Evolutionary conservation across 106 monocot genomes (phyloP).

Genomic region (Dendrobium nobile): DNA sequence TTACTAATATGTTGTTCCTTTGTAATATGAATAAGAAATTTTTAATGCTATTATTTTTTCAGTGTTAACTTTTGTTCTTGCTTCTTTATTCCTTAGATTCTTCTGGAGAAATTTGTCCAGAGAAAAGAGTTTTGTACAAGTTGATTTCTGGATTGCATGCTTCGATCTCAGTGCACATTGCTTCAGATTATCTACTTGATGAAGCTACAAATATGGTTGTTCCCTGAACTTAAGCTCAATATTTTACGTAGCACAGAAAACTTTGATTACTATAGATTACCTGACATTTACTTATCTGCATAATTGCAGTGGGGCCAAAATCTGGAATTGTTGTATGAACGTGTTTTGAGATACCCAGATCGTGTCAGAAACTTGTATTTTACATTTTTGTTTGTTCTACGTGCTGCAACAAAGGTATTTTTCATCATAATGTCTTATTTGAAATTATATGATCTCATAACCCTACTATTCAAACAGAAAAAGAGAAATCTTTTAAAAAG

Average conservation of each 20-base stretch:
- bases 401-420: conserved; percentile 83
- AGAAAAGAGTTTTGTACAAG: conserved; percentile 55
- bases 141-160: conserved; percentile 74
- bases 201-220: conserved; percentile 53
- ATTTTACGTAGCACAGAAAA: neutral
- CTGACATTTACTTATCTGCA: conserved; percentile 2
- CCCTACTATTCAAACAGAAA: no score
- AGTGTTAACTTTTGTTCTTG: conserved; percentile 3
- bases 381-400: conserved; percentile 92
- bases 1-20: neutral
- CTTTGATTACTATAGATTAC: neutral
- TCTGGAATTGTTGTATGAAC: conserved; percentile 75
- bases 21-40: neutral
- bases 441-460: neutral
- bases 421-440: neutral
- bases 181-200: conserved; percentile 83
- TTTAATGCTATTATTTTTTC: neutral
- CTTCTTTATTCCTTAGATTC: conserved; percentile 45
- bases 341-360: conserved; percentile 77
- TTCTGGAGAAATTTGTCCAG: conserved; percentile 69
- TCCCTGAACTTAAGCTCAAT: neutral
- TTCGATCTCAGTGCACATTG: conserved; percentile 86
- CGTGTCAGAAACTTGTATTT: conserved; percentile 89
- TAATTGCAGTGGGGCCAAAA: conserved; percentile 86
- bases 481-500: no score